These are phyloP conservation scores for Rhodomyrtus psidioides DNA, from an alignment of 441 rosid species.

Conservation along the genomic window DNA sequence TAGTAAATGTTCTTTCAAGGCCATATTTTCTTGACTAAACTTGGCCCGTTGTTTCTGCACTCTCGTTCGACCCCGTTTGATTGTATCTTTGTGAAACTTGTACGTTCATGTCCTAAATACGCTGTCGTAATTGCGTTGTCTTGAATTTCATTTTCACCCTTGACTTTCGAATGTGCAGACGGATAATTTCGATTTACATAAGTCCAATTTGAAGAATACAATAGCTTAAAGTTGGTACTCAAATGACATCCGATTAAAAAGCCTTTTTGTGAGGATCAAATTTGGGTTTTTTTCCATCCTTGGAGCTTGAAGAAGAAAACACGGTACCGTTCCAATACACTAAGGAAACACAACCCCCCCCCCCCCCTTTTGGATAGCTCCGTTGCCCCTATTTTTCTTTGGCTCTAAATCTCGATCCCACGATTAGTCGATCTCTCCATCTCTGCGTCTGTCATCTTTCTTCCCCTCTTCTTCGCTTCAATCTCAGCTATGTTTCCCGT, in stretches of 20 bases:
- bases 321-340: neutral
- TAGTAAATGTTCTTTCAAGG: neutral
- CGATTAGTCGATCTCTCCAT: neutral
- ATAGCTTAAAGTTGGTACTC: rapidly evolving
- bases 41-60: neutral
- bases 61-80: neutral
- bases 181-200: neutral
- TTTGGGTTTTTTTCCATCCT: rapidly evolving
- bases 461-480: neutral
- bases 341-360: too few relatives aligned
- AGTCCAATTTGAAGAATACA: neutral
- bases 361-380: rapidly evolving
- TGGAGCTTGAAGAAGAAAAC: neutral
- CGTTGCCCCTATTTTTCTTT: rapidly evolving
- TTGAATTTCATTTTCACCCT: neutral
- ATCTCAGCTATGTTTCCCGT: neutral
- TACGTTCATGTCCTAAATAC: neutral
- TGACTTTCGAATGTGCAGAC: neutral
- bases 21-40: neutral
- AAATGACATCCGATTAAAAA: neutral
- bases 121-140: neutral
- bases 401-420: neutral
- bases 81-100: neutral
- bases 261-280: neutral
- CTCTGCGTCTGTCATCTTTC: rapidly evolving